Evolutionary conservation across 2,329 filamentous ascomycete species (phyloP).

Genomic region (Venturia asperata): DNA sequence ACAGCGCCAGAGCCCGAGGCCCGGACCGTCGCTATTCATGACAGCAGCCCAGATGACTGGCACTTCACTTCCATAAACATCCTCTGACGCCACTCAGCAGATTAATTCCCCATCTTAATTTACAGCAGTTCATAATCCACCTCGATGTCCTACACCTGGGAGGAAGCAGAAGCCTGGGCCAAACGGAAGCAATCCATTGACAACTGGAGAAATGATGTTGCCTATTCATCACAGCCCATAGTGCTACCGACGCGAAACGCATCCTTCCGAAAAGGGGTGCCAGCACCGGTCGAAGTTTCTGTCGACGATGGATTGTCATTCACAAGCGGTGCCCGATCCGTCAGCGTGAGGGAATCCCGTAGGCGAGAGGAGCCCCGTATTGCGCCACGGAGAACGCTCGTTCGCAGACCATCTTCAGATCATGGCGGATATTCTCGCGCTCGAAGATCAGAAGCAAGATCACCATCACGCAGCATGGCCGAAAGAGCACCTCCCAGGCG

Average conservation of each 20-base stretch:
- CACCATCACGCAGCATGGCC: background rate
- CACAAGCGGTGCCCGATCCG: background rate
- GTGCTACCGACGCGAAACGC: conserved; percentile 1
- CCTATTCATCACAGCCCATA: conserved; percentile 7
- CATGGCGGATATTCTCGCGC: background rate
- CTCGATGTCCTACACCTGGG: conserved; percentile 5
- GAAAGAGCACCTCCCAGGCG: background rate
- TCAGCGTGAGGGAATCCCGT: background rate
- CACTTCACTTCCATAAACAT: background rate
- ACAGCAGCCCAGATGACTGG: background rate
- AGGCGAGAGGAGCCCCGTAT: background rate
- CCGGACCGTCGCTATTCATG: background rate
- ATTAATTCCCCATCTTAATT: background rate
- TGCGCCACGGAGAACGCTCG: background rate
- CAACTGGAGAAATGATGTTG: conserved; percentile 16
- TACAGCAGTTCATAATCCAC: background rate
- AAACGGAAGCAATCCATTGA: conserved; percentile 10
- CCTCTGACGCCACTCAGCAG: background rate
- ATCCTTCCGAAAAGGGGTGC: conserved; percentile 9
- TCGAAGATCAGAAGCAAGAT: background rate
- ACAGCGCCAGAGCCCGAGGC: background rate
- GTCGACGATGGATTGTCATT: conserved; percentile 6
- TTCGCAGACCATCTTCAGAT: conserved; percentile 7
- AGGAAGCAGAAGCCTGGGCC: background rate
- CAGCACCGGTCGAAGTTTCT: conserved; percentile 5